Base-by-base conservation (phyloP, 2,329 filamentous ascomycete genomes). In the Biscogniauxia mediterranea region DNA sequence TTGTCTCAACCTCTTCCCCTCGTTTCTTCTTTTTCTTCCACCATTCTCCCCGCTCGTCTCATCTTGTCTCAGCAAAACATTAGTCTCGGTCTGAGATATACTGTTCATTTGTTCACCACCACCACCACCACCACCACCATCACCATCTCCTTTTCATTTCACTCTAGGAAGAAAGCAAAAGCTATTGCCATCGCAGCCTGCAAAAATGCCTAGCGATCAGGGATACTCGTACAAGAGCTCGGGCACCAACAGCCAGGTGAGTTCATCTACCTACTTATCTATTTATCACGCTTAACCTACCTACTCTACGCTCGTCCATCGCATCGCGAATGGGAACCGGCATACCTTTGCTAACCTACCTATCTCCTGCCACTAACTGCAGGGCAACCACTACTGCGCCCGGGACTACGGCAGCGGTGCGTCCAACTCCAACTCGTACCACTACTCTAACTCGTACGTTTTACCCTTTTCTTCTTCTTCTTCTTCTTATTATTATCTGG, bases 311-410 rank as follows among this genome's bases (percentile, higher is more conserved):
- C 50, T 26, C 52, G 11, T 26, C 56, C 21, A n/a, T 21, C 8
- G 17, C 7, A n/a, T n/a, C n/a, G n/a, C 50, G 5, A 23, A 23
- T 42, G 50, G 5, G n/a, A 6, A 32, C 49, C n/a, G 17, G 21
- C 42, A 4, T 32, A 9, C 7, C 2, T 32, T 32, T 32, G 11
- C 11, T 32, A 32, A 32, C 28, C 28, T 32, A 8, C 3, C 28
- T 32, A 9, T 2, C 7, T 32, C 11, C 7, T n/a, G n/a, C n/a
- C n/a, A n/a, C n/a, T n/a, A n/a, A 32, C 38, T 46, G 17, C 15
- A 89, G 87, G 88, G 88, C 64, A 90, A 90, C 75, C 84, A 86
- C 77, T 90, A 86, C 70, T 89, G 86, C 75, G 74, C 81, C 52
- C 86, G 88, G 38, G 84, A 88, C 75, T 89, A 89, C 66, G 85